Evolutionary conservation across 495 filamentous ascomycete species (phyloP).

Genomic region (Jackrogersella multiformis): DNA sequence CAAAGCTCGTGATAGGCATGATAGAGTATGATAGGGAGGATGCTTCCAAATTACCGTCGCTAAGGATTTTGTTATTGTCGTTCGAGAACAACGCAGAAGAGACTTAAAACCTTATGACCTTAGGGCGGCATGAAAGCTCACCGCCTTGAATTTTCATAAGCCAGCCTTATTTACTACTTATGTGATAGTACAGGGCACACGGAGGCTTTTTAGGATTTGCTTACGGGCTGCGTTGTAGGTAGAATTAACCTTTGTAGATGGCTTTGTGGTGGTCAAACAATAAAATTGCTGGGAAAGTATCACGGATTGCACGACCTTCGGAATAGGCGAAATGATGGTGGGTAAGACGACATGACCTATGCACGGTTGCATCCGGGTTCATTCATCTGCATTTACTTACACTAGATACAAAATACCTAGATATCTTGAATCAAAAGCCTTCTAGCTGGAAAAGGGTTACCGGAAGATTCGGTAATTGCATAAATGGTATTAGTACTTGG

Average conservation of each 20-base stretch:
- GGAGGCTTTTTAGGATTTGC: conserved; percentile 14
- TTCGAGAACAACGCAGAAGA: conserved; percentile 14
- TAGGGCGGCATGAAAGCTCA: conserved; percentile 23
- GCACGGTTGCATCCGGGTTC: conserved; percentile 35
- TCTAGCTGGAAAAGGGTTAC: conserved; percentile 17
- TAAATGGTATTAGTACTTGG: not conserved
- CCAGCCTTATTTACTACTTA: not conserved
- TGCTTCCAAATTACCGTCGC: not conserved
- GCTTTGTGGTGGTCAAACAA: conserved; percentile 16
- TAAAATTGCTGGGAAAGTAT: conserved; percentile 15
- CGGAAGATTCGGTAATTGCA: conserved; percentile 29
- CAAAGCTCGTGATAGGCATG: conserved; percentile 2
- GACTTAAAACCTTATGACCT: conserved; percentile 4
- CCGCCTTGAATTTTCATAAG: conserved; percentile 10
- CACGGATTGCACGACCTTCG: conserved; percentile 39
- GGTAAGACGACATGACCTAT: conserved; percentile 28
- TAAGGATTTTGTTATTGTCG: conserved; percentile 3
- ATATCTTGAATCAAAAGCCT: conserved; percentile 16
- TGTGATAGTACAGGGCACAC: conserved; percentile 21
- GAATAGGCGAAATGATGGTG: conserved; percentile 28
- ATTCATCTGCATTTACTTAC: conserved; percentile 13
- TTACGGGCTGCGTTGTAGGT: conserved; percentile 5
- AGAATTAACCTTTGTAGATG: conserved; percentile 3
- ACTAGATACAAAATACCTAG: no score
- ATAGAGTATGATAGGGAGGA: not conserved